A percentile compares a stretch with the other conserved stretches of the same genome.
phyloP scores from a whole-genome alignment of 2,329 filamentous ascomycete species.

The Aspergillus tubingensis region DNA sequence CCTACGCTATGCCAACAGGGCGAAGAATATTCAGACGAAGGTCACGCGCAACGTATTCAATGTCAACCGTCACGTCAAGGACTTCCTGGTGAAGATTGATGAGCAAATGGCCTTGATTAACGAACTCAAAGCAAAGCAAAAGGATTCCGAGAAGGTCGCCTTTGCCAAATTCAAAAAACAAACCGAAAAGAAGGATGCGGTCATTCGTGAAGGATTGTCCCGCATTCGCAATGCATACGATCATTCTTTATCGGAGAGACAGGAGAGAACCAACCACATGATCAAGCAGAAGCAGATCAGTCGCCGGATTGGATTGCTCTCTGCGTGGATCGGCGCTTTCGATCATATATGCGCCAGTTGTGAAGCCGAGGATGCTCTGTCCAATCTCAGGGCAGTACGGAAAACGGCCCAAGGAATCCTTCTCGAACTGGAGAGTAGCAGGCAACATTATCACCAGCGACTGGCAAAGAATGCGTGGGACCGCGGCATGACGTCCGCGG shows the following conservation, averaged over 20 bases:
- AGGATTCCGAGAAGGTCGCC: slow-evolving; percentile 78
- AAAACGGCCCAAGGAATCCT: slow-evolving; percentile 88
- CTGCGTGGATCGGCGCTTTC: slow-evolving; percentile 89
- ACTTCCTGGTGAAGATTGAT: slow-evolving; percentile 98
- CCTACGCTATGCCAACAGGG: slow-evolving; percentile 91
- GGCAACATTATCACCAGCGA: slow-evolving; percentile 86
- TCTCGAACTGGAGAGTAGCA: slow-evolving; percentile 82
- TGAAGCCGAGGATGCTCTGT: slow-evolving; percentile 66
- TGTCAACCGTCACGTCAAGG: slow-evolving; percentile 97
- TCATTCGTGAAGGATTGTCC: slow-evolving; percentile 74
- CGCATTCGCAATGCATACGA: slow-evolving; percentile 83
- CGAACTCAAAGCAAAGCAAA: slow-evolving; percentile 89
- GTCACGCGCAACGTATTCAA: slow-evolving; percentile 99
- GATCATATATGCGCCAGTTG: slow-evolving; percentile 75
- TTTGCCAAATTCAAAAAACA: slow-evolving; percentile 91
- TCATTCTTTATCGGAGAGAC: slow-evolving; percentile 72
- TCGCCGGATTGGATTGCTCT: slow-evolving; percentile 80
- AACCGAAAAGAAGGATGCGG: slow-evolving; percentile 75
- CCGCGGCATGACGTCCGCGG: slow-evolving; percentile 78
- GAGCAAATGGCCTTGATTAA: slow-evolving; percentile 98
- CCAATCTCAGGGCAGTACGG: slow-evolving; percentile 71
- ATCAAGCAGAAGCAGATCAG: slow-evolving; percentile 81
- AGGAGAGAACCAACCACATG: slow-evolving; percentile 76
- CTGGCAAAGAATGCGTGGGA: slow-evolving; percentile 84
- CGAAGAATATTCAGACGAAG: slow-evolving; percentile 99